Evolutionary conservation across 306 rosid species (phyloP), one percentile per base, ranked within the genome.

Genomic region (Quercus suber): DNA sequence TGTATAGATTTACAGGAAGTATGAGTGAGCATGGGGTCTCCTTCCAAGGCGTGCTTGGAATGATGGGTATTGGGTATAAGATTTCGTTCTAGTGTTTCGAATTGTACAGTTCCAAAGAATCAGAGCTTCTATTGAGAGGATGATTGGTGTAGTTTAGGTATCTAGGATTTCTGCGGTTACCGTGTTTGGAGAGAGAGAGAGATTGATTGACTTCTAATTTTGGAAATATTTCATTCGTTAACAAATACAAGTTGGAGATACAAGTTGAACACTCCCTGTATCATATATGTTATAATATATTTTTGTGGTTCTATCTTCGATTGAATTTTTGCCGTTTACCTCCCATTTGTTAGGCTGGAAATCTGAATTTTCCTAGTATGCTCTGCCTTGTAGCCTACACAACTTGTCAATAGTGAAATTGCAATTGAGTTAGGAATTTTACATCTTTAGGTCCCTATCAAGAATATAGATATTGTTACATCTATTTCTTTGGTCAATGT

Each of bases 11-110:
- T 67, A 41, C 85, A 6, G 90, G 99, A 58, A 92, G 97, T 83
- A 84, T 79, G 83, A 94, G 99, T 59, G 99, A 92, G 73, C 99
- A 91, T 27, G 89, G 84, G 89, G 89, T 51, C 78, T 86, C 63
- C 91, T 87, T 80, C 84, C 90, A 63, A 91, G 85, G 56, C 90
- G 75, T 57, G 78, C 21, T 82, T 78, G 84, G 87, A 89, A 84
- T 33, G 70, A 78, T 89, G 89, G 89, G 84, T 87, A 78, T 89
- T 84, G 88, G 69, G 80, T 55, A 84, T 78, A 68, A 78, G 72
- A 71, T 75, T 77, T 78, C 77, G n/a, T 80, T 78, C 56, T 74
- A 67, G 41, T 72, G 73, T 71, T 76, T 49, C 55, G 61, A 87
- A 87, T 76, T 90, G 97, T 94, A 88, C 90, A 92, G 93, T 77